Percentiles rank a stretch among this genome's conserved stretches.
Conservation (phyloP, 2,329 filamentous ascomycete genomes). For the Aspergillus sp. region DNA sequence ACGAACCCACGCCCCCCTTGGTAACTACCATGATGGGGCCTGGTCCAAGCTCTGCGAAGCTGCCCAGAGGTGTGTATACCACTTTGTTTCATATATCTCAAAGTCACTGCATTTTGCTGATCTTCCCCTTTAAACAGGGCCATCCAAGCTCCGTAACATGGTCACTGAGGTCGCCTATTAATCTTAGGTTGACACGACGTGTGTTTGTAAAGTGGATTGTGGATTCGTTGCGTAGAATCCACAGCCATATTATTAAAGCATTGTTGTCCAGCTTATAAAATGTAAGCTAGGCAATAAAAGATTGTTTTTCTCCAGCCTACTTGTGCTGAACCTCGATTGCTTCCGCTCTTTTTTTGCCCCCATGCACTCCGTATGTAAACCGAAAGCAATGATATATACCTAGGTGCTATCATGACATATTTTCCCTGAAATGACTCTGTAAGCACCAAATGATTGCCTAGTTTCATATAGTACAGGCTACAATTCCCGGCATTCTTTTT, state of each 20-base stretch:
- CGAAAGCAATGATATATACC: too few species aligned
- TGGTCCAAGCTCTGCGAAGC: constrained; percentile 31
- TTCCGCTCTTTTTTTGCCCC: constrained; percentile 7
- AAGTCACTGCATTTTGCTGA: not conserved
- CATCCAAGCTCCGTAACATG: constrained; percentile 41
- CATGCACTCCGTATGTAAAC: not conserved
- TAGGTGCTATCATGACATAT: too few species aligned
- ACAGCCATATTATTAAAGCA: constrained; percentile 7
- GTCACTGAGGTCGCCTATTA: constrained; percentile 23
- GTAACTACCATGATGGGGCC: constrained; percentile 23
- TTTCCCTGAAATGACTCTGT: too few species aligned
- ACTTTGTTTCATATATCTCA: not conserved
- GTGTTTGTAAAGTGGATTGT: constrained; percentile 26
- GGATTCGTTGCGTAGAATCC: constrained; percentile 9
- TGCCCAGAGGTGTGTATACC: constrained; percentile 32
- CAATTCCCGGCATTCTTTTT: too few species aligned
- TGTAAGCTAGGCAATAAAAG: constrained; percentile 13
- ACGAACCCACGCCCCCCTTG: constrained; percentile 27
- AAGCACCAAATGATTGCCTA: too few species aligned
- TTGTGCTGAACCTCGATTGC: constrained; percentile 4
- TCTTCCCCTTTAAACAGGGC: constrained; percentile 20
- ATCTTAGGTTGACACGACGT: constrained; percentile 20
- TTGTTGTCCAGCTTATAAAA: constrained; percentile 10
- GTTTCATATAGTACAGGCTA: too few species aligned
- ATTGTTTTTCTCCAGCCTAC: constrained; percentile 8